Conservation (phyloP, 2,329 filamentous ascomycete species). For the Akanthomyces uredinophilus region DNA sequence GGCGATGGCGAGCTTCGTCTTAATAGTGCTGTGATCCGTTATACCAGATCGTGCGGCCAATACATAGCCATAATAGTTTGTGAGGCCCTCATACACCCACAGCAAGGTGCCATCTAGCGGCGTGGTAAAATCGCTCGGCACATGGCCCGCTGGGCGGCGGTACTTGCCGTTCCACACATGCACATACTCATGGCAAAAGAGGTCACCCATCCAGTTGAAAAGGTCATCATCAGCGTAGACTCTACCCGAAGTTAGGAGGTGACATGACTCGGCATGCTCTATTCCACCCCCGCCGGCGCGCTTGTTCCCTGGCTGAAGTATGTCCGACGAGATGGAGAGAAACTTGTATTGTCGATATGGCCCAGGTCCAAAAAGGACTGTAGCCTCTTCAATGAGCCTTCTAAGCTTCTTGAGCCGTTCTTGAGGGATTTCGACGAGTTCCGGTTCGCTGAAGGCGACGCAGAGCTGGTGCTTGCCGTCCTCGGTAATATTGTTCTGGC, state of each 20-base stretch:
- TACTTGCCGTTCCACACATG: slow-evolving; percentile 16
- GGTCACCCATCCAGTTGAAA: background rate
- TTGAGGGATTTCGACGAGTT: background rate
- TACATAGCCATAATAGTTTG: slow-evolving; percentile 12
- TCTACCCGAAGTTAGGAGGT: background rate
- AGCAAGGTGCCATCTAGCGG: slow-evolving; percentile 14
- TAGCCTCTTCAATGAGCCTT: slow-evolving; percentile 2
- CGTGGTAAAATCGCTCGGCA: slow-evolving; percentile 8
- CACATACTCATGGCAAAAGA: slow-evolving; percentile 14
- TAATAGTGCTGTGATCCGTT: background rate
- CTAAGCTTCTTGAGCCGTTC: slow-evolving; percentile 7
- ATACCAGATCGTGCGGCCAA: slow-evolving; percentile 11
- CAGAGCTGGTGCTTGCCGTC: slow-evolving; percentile 14
- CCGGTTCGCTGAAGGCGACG: slow-evolving; percentile 5
- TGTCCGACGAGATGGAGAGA: background rate
- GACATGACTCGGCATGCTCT: slow-evolving; percentile 13
- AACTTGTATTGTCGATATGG: slow-evolving; percentile 1
- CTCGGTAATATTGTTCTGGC: background rate
- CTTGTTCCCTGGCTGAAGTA: background rate
- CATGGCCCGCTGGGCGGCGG: slow-evolving; percentile 14
- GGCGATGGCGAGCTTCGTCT: background rate
- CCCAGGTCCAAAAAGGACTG: background rate
- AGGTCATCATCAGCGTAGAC: background rate
- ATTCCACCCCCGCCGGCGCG: background rate
- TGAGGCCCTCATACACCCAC: slow-evolving; percentile 17